Evolutionary conservation across 768 basidiomycete genomes (phyloP), one percentile per base, ranked within the genome.

Genomic region (Glaciozyma martinii): DNA sequence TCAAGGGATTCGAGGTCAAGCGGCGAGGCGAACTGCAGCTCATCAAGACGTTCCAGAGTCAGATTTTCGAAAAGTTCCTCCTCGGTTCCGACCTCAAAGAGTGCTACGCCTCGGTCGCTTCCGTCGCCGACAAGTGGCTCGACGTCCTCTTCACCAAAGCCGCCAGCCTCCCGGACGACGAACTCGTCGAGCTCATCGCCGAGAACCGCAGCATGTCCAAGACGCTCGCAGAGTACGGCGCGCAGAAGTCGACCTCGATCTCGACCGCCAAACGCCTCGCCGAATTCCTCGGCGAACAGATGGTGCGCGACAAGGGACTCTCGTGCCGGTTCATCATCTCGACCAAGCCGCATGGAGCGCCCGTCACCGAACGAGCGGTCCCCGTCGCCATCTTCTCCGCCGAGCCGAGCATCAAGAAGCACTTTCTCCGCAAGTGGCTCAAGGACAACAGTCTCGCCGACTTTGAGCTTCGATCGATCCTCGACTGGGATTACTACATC

Each of bases 311-410:
- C 79, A 99, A 98, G 75, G 95, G 95, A 63, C 84, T 99, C 23
- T 90, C 95, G 13, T 98, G 95, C 82, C 92, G 91, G 75, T 99
- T 99, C 78, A 91, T 99, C 80, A 98, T 99, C 74, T 98, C 94
- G 30, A 87, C 88, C 4, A 89, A 88, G 73, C 95, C 95, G 3
- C 79, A 82, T 21, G 93, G 93, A 3, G 89, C 94, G 1, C 91
- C 95, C 2, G 92, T 99, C 70, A 98, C 95, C 7, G 95, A 98
- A 66, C 85, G 95, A 56, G 95, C 94, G 13, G 84, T 99, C 54
- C 95, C 95, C 7, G 84, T 99, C 21, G 95, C 95, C 23, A 98
- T 99, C 71, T 99, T 99, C 77, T 90, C 91, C 13, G 90, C 95
- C 0, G 95, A 98, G 74, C 88, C 92, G 65, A 83, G 82, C 67